These are phyloP conservation scores for Viola odorata DNA, from an alignment of 345 rosid species.

Conservation along the genomic window DNA sequence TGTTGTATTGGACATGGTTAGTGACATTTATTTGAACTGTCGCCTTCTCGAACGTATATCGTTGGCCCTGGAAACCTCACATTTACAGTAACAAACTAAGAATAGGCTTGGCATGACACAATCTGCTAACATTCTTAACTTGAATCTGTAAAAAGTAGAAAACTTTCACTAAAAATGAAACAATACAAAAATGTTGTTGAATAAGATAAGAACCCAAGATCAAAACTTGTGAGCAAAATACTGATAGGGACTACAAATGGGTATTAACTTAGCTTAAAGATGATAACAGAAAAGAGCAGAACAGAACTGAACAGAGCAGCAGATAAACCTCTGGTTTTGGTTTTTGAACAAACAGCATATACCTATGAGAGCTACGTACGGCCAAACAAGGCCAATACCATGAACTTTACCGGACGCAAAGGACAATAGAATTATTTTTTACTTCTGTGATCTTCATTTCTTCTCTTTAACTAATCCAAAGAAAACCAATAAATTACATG, in stretches of 20 bases:
- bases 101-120: constrained; percentile 64
- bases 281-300: neutral
- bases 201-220: constrained; percentile 3
- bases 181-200: neutral
- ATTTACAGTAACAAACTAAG: constrained; percentile 53
- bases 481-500: too few species aligned
- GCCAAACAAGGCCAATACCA: neutral
- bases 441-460: neutral
- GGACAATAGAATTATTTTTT: neutral
- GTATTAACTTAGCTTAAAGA: constrained; percentile 5
- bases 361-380: neutral
- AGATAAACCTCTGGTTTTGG: neutral
- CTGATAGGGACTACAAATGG: constrained; percentile 6
- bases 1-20: constrained; percentile 48
- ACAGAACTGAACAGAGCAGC: constrained; percentile 5
- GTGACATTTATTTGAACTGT: constrained; percentile 52
- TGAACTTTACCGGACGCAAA: constrained; percentile 9
- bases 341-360: neutral
- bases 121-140: constrained; percentile 56
- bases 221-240: constrained; percentile 18
- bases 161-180: neutral
- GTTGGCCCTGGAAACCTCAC: constrained; percentile 62
- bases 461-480: neutral
- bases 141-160: constrained; percentile 29
- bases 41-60: constrained; percentile 50